Evolutionary conservation across 176 grass and related monocot species (phyloP).

Genomic region (Musa acuminata): DNA sequence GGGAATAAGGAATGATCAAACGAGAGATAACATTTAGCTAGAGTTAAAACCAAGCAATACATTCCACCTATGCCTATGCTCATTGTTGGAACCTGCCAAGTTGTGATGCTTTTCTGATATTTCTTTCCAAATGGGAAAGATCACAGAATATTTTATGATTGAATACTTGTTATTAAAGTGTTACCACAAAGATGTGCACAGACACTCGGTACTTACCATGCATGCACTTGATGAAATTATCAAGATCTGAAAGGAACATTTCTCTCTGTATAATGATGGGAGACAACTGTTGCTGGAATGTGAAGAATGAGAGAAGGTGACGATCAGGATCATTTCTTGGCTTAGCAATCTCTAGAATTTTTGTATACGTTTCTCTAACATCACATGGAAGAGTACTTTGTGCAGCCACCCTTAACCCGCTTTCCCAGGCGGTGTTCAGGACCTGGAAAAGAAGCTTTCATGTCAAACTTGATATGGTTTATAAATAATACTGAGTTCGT

Average conservation of each 20-base stretch:
- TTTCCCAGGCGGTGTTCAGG: slow-evolving; percentile 65
- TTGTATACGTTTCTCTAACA: slow-evolving; percentile 39
- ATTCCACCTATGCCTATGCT: no score
- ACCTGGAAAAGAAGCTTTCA: slow-evolving; percentile 28
- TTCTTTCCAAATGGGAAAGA: background rate
- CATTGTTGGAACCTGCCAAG: no score
- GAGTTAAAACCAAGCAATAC: no score
- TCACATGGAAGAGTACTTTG: slow-evolving; percentile 55
- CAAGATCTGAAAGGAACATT: slow-evolving; percentile 33
- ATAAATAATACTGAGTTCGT: background rate
- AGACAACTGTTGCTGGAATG: slow-evolving; percentile 38
- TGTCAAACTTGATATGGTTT: background rate
- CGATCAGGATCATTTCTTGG: slow-evolving; percentile 69
- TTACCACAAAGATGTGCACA: background rate
- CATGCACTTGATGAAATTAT: slow-evolving; percentile 74
- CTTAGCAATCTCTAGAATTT: slow-evolving; percentile 55
- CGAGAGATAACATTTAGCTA: no score
- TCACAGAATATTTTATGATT: background rate
- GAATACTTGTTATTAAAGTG: background rate
- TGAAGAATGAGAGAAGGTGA: slow-evolving; percentile 53
- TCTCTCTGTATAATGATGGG: slow-evolving; percentile 40
- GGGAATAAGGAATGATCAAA: no score
- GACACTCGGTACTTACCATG: slow-evolving; percentile 39
- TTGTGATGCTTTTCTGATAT: background rate
- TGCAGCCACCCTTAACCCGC: slow-evolving; percentile 46